Base-by-base conservation (phyloP, 345 rosid species). In the Adansonia digitata region DNA sequence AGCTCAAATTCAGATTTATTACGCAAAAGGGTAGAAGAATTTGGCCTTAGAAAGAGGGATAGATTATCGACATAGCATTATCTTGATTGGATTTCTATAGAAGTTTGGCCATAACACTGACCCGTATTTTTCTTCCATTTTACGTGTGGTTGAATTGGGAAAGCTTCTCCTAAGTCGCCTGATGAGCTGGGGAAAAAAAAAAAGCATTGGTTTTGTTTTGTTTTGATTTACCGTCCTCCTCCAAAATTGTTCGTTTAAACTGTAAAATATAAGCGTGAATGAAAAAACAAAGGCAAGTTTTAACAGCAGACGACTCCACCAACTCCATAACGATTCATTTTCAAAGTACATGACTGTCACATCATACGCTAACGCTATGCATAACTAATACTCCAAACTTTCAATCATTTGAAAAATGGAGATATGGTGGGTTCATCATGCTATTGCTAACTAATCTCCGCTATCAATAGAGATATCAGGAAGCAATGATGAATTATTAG, bases 251-350 rank as follows among this genome's bases (percentile, higher is more conserved):
- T 35, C 46, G 0, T 11, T 12, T 14, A 34, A n/a, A 12, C n/a
- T n/a, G 12, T 39, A 17, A 63, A 6, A 13, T n/a, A 48, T 48
- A 48, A 5, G 15, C 4, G 13, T 48, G 1, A 48, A 48, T 13
- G 5, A 48, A 0, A 48, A 48, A 17, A 3, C 13, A 17, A 48
- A 5, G 20, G 20, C n/a, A 5, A 14, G 53, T 48, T 48, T 27
- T 4, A 69, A 24, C 72, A 29, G n/a, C n/a, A n/a, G n/a, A n/a
- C n/a, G n/a, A 48, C 39, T 29, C 56, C 72, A 48, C 40, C 72
- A 45, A 46, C 72, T 68, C 72, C 56, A 26, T 26, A 26, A 18
- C 24, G 0, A 11, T 46, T 26, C 15, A 68, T 46, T 42, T 42
- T 42, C 52, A 66, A 66, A 40, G 40, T 69, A 27, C 40, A 37